Evolutionary conservation across 805 yeast species (phyloP), one percentile per base, ranked within the genome.

Genomic region (Alloascoidea hylecoeti): DNA sequence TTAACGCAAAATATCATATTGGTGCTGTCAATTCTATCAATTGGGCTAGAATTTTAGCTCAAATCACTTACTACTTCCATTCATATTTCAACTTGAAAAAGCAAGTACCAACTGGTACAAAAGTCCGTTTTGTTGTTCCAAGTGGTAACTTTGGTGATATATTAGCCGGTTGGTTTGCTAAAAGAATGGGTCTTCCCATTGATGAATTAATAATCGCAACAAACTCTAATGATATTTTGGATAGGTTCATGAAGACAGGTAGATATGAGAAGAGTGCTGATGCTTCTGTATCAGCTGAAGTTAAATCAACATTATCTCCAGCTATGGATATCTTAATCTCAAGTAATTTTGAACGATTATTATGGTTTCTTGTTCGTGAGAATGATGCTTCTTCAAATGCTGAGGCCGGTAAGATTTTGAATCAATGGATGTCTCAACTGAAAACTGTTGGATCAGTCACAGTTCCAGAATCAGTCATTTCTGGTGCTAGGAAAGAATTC

Each of bases 11-110:
- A 57, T 82, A 88, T 63, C 96, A 88, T 53, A 80, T 92, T 41
- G 98, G 97, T 49, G 98, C 98, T 14, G 95, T 92, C 44, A 92
- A 92, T 64, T 88, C 97, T 36, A 92, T 92, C 58, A 92, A 92
- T 69, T 92, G 98, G 98, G 97, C 98, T 5, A 78, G 98, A 63
- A 92, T 92, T 48, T 70, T 92, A 50, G 96, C 98, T 33, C 98
- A 92, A 65, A 89, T 86, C 57, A 88, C 98, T 16, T 92, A 92
- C 64, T 92, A 92, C 65, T 92, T 88, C 69, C 76, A 82, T 59
- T 75, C 97, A 3, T 92, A 77, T 66, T 88, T 92, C 72, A 77
- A 76, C 55, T 61, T 82, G 40, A 55, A 52, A 38, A 55, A 48
- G 37, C 37, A 47, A 35, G 49, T 35, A 18, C 46, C 44, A 33